These are phyloP conservation scores for Phoma sp. DNA, from an alignment of 2,329 filamentous ascomycete genomes.

Conservation along the genomic window DNA sequence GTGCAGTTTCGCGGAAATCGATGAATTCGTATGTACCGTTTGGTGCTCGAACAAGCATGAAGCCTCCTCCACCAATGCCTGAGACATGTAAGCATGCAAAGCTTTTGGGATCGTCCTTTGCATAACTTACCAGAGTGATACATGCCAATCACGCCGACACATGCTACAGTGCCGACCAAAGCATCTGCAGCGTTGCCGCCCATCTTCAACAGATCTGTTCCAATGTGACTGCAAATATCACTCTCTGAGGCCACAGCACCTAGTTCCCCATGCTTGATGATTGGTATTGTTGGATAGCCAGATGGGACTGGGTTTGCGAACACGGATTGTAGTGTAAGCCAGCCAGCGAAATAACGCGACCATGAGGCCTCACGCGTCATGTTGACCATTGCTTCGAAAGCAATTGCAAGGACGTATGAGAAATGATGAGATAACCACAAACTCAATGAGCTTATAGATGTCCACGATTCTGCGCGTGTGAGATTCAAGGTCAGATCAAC, in stretches of 20 bases:
- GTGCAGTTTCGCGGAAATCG: slow-evolving; percentile 89
- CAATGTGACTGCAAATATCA: slow-evolving; percentile 54
- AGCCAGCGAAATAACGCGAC: slow-evolving; percentile 29
- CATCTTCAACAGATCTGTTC: slow-evolving; percentile 52
- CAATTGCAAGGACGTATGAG: no score
- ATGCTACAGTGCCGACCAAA: slow-evolving; percentile 55
- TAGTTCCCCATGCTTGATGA: slow-evolving; percentile 33
- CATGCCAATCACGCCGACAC: slow-evolving; percentile 57
- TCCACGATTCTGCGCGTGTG: neutral
- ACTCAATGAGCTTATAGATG: neutral
- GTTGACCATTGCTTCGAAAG: neutral
- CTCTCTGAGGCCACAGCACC: slow-evolving; percentile 57
- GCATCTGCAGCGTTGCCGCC: slow-evolving; percentile 61
- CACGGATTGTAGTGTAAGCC: slow-evolving; percentile 37
- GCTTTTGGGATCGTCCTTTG: neutral
- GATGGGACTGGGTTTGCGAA: slow-evolving; percentile 33
- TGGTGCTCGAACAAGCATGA: slow-evolving; percentile 77
- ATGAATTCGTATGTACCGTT: slow-evolving; percentile 83
- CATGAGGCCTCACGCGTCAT: slow-evolving; percentile 32
- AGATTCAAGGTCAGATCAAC: neutral
- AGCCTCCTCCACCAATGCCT: slow-evolving; percentile 89
- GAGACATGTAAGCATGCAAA: neutral
- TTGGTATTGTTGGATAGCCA: slow-evolving; percentile 18
- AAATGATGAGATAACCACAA: no score
- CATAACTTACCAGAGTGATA: slow-evolving; percentile 49